Evolutionary conservation across 345 rosid species (phyloP).

Genomic region (Eucalyptus viminalis): DNA sequence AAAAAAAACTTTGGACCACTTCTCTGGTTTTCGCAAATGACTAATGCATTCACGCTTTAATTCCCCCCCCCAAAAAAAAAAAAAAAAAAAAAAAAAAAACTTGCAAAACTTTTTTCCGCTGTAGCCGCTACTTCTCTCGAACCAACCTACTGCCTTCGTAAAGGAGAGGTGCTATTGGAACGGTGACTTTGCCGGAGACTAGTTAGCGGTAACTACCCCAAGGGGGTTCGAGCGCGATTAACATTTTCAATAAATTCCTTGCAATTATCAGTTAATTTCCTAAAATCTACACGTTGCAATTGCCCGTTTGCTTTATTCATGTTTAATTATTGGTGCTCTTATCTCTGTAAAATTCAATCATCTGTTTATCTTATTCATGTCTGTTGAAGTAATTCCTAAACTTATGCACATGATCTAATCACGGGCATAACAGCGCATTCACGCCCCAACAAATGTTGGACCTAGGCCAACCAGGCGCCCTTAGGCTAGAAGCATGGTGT

Average conservation of each 20-base stretch:
- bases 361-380: not conserved
- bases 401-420: not conserved
- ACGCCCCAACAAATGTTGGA: not conserved
- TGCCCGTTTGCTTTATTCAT: not conserved
- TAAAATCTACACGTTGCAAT: not conserved
- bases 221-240: not conserved
- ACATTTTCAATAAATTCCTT: not conserved
- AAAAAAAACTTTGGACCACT: not conserved
- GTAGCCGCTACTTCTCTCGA: not conserved
- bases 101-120: not conserved
- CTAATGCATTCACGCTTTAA: not conserved
- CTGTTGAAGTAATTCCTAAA: not conserved
- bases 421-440: not conserved
- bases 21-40: not conserved
- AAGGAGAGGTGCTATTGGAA: not conserved
- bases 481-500: not conserved
- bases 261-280: not conserved
- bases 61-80: not conserved
- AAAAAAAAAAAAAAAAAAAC: too few species aligned
- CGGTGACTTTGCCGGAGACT: not conserved
- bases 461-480: not conserved
- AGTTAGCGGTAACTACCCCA: not conserved
- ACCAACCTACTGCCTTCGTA: not conserved
- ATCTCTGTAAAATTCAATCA: not conserved
- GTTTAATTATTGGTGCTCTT: not conserved